Evolutionary conservation across 306 rosid species (phyloP).

Genomic region (Malus sylvestris): DNA sequence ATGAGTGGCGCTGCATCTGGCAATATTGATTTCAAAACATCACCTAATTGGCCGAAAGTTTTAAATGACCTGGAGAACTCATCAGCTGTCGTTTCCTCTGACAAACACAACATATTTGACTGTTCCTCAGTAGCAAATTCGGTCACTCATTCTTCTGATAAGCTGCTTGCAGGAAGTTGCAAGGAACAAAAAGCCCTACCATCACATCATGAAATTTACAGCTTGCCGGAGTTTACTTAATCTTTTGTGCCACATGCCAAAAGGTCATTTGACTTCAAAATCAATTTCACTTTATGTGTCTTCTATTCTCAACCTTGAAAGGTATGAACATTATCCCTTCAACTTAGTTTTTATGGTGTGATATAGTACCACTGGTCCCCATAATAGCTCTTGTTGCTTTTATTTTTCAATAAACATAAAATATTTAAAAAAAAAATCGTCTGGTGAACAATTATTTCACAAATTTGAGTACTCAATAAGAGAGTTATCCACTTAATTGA

Average conservation of each 20-base stretch:
- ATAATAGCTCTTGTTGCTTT: neutral
- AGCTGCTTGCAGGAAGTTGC: constrained; percentile 20
- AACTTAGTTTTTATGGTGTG: constrained; percentile 16
- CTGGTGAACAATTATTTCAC: neutral
- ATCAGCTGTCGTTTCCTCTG: constrained; percentile 15
- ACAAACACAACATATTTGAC: constrained; percentile 17
- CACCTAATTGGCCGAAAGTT: constrained; percentile 57
- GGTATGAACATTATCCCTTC: constrained; percentile 37
- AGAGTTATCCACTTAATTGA: neutral
- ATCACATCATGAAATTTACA: constrained; percentile 25
- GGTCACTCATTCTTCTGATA: constrained; percentile 25
- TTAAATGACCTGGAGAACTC: constrained; percentile 40
- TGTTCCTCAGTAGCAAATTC: constrained; percentile 21
- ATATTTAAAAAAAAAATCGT: neutral
- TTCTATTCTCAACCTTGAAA: constrained; percentile 72
- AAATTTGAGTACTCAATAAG: neutral
- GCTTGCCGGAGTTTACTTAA: constrained; percentile 60
- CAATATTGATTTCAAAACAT: constrained; percentile 35
- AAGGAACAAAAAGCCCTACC: constrained; percentile 23
- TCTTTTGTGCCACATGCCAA: constrained; percentile 55
- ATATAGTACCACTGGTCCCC: constrained; percentile 3
- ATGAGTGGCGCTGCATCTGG: constrained; percentile 22
- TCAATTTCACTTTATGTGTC: constrained; percentile 45
- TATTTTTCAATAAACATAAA: neutral
- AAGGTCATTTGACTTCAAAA: constrained; percentile 33